phyloP scores from a whole-genome alignment of 148 eudicot genomes.

The Heliamphora exappendiculata region DNA sequence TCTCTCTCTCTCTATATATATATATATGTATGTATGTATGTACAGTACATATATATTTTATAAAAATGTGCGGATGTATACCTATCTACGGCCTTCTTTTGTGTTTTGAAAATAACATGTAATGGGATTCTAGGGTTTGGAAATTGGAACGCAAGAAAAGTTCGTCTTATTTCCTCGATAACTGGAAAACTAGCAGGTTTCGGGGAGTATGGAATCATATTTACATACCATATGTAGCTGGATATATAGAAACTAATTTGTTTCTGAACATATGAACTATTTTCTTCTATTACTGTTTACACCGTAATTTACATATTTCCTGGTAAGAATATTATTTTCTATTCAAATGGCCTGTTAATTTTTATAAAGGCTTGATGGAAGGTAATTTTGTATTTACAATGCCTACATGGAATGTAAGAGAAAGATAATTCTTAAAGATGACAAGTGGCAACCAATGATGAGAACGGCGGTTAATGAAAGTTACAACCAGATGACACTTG shows the following conservation, averaged over 20 bases:
- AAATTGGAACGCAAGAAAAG: not conserved
- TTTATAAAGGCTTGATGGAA: no score
- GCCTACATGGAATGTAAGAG: no score
- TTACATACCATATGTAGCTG: not conserved
- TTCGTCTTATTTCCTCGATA: not conserved
- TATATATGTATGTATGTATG: not conserved
- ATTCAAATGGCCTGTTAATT: no score
- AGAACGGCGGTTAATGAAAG: no score
- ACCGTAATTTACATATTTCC: no score
- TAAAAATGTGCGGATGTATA: no score
- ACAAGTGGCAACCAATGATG: no score
- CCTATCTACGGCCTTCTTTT: not conserved
- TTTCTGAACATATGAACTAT: not conserved
- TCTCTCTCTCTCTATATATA: not conserved
- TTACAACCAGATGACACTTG: no score
- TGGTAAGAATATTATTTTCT: no score
- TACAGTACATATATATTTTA: not conserved
- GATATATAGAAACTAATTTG: not conserved
- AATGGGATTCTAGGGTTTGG: slow-evolving; percentile 8
- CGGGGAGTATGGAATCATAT: not conserved
- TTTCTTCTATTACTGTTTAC: not conserved
- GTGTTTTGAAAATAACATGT: not conserved
- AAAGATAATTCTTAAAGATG: no score
- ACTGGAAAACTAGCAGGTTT: not conserved
- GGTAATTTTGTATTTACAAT: no score